Evolutionary conservation across 1,139 yeast species (phyloP).

Genomic region (Scheffersomyces titani): DNA sequence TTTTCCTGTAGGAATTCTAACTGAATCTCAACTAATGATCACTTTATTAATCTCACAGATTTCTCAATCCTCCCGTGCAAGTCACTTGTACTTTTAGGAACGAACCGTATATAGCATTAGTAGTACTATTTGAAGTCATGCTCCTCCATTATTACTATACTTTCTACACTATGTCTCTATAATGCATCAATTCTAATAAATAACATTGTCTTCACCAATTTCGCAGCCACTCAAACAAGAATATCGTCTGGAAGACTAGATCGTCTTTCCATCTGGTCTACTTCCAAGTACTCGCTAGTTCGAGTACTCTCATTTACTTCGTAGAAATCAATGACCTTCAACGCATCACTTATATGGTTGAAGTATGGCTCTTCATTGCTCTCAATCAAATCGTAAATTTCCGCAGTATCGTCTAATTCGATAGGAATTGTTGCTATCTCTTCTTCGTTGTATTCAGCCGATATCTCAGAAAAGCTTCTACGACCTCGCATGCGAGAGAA

Average conservation of each 20-base stretch:
- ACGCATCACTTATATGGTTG: conserved; percentile 43
- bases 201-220: neutral
- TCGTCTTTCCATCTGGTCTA: conserved; percentile 6
- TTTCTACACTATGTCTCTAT: neutral
- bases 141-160: neutral
- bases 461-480: neutral
- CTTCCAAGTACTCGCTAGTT: conserved; percentile 5
- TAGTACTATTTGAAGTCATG: neutral
- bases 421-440: neutral
- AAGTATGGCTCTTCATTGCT: conserved; percentile 33
- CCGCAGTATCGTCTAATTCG: conserved; percentile 1
- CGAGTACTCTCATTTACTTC: conserved; percentile 17
- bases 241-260: conserved; percentile 6
- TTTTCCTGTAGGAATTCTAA: too few relatives aligned
- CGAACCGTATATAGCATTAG: neutral
- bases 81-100: too few relatives aligned
- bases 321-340: conserved; percentile 41
- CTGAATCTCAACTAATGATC: too few relatives aligned
- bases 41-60: too few relatives aligned
- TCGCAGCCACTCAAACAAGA: neutral
- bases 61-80: too few relatives aligned
- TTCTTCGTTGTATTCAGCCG: neutral
- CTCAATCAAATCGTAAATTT: conserved; percentile 30
- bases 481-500: neutral
- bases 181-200: neutral